Conservation (phyloP, 2,329 filamentous ascomycete genomes). For the Phialemoniopsis sp. region DNA sequence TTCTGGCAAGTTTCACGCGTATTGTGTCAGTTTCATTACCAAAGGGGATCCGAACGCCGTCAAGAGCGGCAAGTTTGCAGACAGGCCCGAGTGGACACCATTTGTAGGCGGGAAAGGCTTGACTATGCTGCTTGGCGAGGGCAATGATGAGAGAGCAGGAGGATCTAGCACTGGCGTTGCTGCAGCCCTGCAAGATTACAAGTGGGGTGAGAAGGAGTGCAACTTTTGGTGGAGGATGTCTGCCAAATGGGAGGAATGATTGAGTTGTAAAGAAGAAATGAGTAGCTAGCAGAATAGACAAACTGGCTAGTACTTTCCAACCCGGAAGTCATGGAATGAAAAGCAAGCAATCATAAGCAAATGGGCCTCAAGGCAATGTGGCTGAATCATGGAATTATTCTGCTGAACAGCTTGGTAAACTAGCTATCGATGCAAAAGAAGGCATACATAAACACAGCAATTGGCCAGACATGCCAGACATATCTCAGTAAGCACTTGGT, state of each 20-base stretch:
- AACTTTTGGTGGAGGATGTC: conserved; percentile 38
- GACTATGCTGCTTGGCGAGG: conserved; percentile 40
- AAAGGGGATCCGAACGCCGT: conserved; percentile 58
- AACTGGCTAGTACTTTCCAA: no score
- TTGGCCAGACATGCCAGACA: no score
- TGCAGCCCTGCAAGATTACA: conserved; percentile 32
- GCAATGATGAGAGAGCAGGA: conserved; percentile 43
- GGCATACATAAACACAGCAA: no score
- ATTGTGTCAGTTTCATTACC: conserved; percentile 72
- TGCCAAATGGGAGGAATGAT: conserved; percentile 21
- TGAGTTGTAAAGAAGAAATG: no score
- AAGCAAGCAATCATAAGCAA: no score
- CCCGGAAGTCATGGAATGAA: no score
- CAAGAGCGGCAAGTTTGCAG: conserved; percentile 12
- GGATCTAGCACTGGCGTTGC: conserved; percentile 27
- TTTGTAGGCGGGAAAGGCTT: conserved; percentile 16
- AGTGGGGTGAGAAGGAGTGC: conserved; percentile 37
- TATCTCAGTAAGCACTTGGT: no score
- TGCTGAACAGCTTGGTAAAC: no score
- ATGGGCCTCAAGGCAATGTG: no score
- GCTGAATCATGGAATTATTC: no score
- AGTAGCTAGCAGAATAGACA: no score
- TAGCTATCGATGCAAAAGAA: no score
- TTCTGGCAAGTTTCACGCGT: conserved; percentile 47
- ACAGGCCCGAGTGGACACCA: conserved; percentile 17